Conservation (phyloP, 306 rosid species). For the Elaeagnus macrophylla region DNA sequence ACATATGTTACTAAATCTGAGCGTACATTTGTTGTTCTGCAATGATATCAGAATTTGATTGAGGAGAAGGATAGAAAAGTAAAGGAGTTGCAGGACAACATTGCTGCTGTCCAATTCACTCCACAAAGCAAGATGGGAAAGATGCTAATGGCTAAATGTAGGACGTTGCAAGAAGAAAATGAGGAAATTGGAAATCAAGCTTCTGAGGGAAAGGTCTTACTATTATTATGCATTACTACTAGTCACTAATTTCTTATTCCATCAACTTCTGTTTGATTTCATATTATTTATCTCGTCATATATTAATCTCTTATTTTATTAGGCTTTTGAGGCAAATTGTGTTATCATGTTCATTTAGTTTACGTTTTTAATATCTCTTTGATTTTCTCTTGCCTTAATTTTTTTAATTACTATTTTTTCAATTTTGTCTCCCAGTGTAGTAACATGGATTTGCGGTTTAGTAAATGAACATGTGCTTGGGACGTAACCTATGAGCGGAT, state of each 20-base stretch:
- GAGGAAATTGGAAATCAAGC: constrained; percentile 97
- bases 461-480: too few relatives aligned
- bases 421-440: too few relatives aligned
- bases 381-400: too few relatives aligned
- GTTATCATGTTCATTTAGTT: too few relatives aligned
- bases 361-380: too few relatives aligned
- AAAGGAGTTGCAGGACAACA: constrained; percentile 81
- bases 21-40: constrained; percentile 1
- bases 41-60: constrained; percentile 54
- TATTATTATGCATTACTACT: not conserved
- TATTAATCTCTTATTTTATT: not conserved
- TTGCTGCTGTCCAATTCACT: constrained; percentile 74
- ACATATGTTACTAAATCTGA: not conserved
- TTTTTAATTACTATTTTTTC: too few relatives aligned
- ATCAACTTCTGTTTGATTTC: not conserved
- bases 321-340: too few relatives aligned
- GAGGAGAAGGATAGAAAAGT: constrained; percentile 82
- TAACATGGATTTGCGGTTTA: too few relatives aligned
- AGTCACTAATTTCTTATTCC: not conserved
- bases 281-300: not conserved
- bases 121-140: constrained; percentile 96
- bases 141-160: constrained; percentile 91
- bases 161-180: constrained; percentile 92
- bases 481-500: too few relatives aligned
- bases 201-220: constrained; percentile 82